Conservation (phyloP, 1,139 yeast genomes). For the Hemisphaericaspora lyxosophila region DNA sequence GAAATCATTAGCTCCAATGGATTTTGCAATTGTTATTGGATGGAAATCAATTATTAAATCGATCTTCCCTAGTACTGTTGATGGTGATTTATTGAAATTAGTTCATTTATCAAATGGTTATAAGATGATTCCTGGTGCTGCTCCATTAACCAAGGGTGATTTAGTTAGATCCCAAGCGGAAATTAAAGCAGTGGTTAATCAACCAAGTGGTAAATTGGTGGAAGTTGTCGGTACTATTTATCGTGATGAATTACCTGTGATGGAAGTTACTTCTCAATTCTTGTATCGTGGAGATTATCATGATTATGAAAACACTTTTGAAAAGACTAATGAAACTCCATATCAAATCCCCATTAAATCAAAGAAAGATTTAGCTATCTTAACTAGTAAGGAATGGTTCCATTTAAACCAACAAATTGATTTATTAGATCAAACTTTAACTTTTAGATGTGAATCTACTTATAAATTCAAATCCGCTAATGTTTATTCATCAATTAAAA, state of each 20-base stretch:
- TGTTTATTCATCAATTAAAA: conserved; percentile 75
- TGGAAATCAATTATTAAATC: conserved; percentile 98
- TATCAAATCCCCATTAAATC: conserved; percentile 72
- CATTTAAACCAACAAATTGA: conserved; percentile 72
- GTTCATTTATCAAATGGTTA: conserved; percentile 96
- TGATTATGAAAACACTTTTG: conserved; percentile 91
- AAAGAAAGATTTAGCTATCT: conserved; percentile 88
- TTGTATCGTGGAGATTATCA: conserved; percentile 90
- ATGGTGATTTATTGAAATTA: conserved; percentile 91
- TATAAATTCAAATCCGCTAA: conserved; percentile 76
- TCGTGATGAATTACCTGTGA: conserved; percentile 75
- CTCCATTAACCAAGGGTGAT: conserved; percentile 87
- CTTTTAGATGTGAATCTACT: conserved; percentile 86
- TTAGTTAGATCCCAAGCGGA: conserved; percentile 79
- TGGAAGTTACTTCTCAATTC: conserved; percentile 95
- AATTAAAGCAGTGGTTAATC: conserved; percentile 85
- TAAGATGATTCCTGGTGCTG: conserved; percentile 89
- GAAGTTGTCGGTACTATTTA: conserved; percentile 89
- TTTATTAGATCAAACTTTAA: conserved; percentile 74
- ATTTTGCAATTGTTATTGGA: conserved; percentile 96
- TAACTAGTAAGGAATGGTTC: conserved; percentile 98
- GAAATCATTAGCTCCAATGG: conserved; percentile 94
- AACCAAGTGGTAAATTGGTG: conserved; percentile 91
- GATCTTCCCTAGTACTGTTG: conserved; percentile 92
- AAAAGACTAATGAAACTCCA: conserved; percentile 84